phyloP scores from a whole-genome alignment of 192 early-diverging fungal species.

The Entomortierella chlamydospora region DNA sequence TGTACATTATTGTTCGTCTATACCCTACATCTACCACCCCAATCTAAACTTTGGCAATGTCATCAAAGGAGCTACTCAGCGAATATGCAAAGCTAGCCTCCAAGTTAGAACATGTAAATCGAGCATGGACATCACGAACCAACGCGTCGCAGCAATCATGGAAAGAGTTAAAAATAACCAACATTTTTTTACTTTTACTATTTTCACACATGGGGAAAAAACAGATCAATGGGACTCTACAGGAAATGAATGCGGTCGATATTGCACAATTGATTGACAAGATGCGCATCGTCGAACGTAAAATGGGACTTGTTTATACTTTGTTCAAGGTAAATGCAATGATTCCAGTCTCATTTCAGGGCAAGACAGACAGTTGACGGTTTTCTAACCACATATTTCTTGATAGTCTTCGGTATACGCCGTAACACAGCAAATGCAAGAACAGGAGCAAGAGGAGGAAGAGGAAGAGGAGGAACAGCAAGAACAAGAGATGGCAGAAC shows the following conservation, averaged over 20 bases:
- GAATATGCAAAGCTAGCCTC: conserved; percentile 33
- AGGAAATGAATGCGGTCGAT: conserved; percentile 49
- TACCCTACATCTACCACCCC: background rate
- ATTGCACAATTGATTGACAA: conserved; percentile 52
- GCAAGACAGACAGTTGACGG: too few species aligned
- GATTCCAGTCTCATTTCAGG: background rate
- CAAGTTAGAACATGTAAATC: conserved; percentile 41
- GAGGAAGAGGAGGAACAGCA: background rate
- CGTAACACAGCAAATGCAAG: conserved; percentile 15
- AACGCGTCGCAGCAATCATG: background rate
- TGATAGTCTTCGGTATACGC: conserved; percentile 42
- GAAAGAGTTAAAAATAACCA: background rate
- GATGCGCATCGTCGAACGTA: conserved; percentile 47
- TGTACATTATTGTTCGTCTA: background rate
- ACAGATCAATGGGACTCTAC: conserved; percentile 48
- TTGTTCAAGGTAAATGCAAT: conserved; percentile 30
- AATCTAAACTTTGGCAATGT: conserved; percentile 27
- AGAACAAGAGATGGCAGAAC: background rate
- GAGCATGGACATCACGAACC: background rate
- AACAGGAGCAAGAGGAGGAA: conserved; percentile 17
- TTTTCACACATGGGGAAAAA: background rate
- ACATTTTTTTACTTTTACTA: background rate
- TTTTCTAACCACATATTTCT: too few species aligned
- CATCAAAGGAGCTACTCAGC: conserved; percentile 44
- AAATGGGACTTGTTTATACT: conserved; percentile 52